Evolutionary conservation across 2,329 filamentous ascomycete genomes (phyloP).

Genomic region (Blumeria hordei): DNA sequence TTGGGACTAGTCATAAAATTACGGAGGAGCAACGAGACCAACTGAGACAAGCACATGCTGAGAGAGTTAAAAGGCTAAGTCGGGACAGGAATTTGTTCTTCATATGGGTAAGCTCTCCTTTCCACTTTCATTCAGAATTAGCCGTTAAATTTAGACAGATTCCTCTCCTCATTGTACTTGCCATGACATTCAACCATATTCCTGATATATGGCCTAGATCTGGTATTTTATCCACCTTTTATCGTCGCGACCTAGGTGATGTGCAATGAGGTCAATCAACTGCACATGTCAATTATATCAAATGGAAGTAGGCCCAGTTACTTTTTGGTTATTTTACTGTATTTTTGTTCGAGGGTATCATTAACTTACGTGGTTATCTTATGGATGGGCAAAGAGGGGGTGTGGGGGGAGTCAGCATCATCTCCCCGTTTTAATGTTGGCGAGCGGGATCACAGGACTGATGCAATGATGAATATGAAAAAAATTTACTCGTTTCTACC

Average conservation of each 20-base stretch:
- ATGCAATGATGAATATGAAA: neutral
- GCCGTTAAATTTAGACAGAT: slow-evolving; percentile 18
- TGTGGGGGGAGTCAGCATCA: neutral
- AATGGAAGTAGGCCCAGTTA: neutral
- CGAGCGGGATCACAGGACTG: neutral
- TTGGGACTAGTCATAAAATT: slow-evolving; percentile 36
- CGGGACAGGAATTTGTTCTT: slow-evolving; percentile 43
- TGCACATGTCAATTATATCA: neutral
- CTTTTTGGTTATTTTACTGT: neutral
- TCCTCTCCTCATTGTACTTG: slow-evolving; percentile 24
- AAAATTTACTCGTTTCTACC: too few species aligned
- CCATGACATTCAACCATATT: slow-evolving; percentile 26
- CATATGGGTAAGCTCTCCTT: slow-evolving; percentile 30
- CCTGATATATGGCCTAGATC: slow-evolving; percentile 20
- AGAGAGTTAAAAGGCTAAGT: slow-evolving; percentile 36
- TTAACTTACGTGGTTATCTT: neutral
- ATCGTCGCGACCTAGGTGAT: too few species aligned
- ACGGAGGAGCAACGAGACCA: slow-evolving; percentile 41
- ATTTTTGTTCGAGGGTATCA: neutral
- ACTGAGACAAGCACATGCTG: slow-evolving; percentile 33
- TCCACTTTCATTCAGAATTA: slow-evolving; percentile 1
- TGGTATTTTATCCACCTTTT: neutral
- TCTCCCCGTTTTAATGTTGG: neutral
- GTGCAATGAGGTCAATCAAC: neutral
- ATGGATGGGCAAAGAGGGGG: neutral